Evolutionary conservation across 2,329 filamentous ascomycete genomes (phyloP), one percentile per base, ranked within the genome.

Genomic region (Teratosphaeria nubilosa): DNA sequence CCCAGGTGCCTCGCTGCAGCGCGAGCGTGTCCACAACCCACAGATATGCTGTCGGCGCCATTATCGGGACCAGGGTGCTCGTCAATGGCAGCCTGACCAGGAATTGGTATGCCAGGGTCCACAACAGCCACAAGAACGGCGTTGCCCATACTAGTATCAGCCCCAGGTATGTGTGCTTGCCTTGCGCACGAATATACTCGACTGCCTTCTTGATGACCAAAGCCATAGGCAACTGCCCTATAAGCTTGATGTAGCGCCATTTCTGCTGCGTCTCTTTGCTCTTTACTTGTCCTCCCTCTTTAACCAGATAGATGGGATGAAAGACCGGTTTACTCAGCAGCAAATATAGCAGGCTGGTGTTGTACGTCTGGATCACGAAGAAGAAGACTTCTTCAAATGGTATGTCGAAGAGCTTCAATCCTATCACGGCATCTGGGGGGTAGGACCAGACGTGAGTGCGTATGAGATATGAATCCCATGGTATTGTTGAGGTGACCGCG

Each of bases 401-500:
- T 20, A 90, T 87, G n/a, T 76, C 75, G 65, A 82, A 82, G 16
- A 88, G 68, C 1, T 77, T 85, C 0, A 78, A 78, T 0, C 87
- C 87, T 37, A 86, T 66, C 32, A 90, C 81, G 22, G 82, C 86
- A 66, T 83, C 75, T 11, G 77, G 73, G 1, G 87, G 86, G 66
- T 90, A 91, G 10, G 82, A 85, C 87, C 87, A 90, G 67, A 90
- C 80, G 51, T 78, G 75, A 56, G 77, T 82, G 63, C 79, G 80
- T 64, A 91, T 87, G 48, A 90, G 78, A 70, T 88, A 88, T 9
- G 86, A 87, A 66, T 90, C 87, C 87, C 87, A 91, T 32, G 87
- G 87, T 27, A 86, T 83, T 0, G 87, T 89, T 3, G 86, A 81
- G 27, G 78, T 66, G 53, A 90, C 83, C 22, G 86, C 86, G 62